phyloP scores from a whole-genome alignment of 2,329 filamentous ascomycete genomes.

The Colletotrichum endophyticum region DNA sequence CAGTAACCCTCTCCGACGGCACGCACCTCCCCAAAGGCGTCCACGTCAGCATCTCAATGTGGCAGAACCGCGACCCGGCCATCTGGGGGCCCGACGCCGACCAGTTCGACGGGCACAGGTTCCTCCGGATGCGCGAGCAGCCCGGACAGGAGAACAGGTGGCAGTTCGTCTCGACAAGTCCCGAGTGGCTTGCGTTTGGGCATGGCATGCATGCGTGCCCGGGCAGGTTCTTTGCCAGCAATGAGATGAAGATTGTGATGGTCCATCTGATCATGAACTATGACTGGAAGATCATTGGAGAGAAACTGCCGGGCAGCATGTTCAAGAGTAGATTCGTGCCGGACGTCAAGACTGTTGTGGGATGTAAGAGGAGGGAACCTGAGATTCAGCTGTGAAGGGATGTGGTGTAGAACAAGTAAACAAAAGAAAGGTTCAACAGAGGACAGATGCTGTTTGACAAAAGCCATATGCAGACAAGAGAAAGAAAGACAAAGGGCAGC shows the following conservation, averaged over 20 bases:
- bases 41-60: neutral
- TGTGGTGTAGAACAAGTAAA: neutral
- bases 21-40: conserved; percentile 1
- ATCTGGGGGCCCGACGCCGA: neutral
- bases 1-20: conserved; percentile 14
- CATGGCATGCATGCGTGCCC: conserved; percentile 44
- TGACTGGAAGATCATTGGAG: conserved; percentile 27
- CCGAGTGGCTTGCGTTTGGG: conserved; percentile 39
- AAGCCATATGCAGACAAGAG: neutral
- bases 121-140: conserved; percentile 6
- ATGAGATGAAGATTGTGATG: conserved; percentile 50
- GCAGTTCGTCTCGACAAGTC: conserved; percentile 45
- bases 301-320: neutral
- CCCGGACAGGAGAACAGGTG: conserved; percentile 24
- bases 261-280: conserved; percentile 44
- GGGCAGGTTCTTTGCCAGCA: conserved; percentile 48
- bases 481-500: neutral
- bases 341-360: neutral
- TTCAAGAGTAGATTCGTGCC: conserved; percentile 1
- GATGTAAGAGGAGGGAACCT: neutral
- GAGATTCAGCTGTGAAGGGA: neutral
- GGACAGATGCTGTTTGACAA: neutral
- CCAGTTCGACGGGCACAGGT: neutral
- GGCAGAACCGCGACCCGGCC: neutral
- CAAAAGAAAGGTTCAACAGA: neutral